A percentile compares a stretch with the other conserved stretches of the same genome.
Evolutionary conservation across 345 rosid genomes (phyloP).

Genomic region (Populus alba): DNA sequence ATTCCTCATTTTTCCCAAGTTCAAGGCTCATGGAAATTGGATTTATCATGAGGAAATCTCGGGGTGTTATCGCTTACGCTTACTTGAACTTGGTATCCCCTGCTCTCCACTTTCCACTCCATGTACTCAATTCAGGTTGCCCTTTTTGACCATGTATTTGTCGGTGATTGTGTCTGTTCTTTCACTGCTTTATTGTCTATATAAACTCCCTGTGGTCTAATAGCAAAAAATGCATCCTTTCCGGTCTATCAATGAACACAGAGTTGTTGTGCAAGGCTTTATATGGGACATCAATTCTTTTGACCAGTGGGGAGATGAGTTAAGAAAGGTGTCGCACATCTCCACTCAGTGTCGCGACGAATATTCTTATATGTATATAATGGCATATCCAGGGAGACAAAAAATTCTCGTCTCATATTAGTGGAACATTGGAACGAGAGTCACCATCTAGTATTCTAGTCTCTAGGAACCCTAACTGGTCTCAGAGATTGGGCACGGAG

Average conservation of each 20-base stretch:
- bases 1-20: no score
- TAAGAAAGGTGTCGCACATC: conserved; percentile 61
- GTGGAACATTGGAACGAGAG: no score
- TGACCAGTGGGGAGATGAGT: conserved; percentile 99
- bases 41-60: no score
- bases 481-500: no score
- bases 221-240: conserved; percentile 1
- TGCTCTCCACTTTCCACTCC: background rate
- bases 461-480: no score
- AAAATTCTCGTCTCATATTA: no score
- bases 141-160: background rate
- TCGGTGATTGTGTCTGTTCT: background rate
- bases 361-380: no score
- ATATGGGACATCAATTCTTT: conserved; percentile 97
- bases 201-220: background rate
- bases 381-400: no score
- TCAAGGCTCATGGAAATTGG: no score
- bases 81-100: background rate
- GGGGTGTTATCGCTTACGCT: background rate
- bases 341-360: no score
- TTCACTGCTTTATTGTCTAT: background rate
- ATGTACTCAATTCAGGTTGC: background rate
- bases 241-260: conserved; percentile 90
- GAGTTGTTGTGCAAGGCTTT: conserved; percentile 94
- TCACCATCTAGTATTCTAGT: no score